A percentile compares a stretch with the other conserved stretches of the same genome.
Conservation (phyloP, 2,329 filamentous ascomycete genomes). For the Aureobasidium sp. region DNA sequence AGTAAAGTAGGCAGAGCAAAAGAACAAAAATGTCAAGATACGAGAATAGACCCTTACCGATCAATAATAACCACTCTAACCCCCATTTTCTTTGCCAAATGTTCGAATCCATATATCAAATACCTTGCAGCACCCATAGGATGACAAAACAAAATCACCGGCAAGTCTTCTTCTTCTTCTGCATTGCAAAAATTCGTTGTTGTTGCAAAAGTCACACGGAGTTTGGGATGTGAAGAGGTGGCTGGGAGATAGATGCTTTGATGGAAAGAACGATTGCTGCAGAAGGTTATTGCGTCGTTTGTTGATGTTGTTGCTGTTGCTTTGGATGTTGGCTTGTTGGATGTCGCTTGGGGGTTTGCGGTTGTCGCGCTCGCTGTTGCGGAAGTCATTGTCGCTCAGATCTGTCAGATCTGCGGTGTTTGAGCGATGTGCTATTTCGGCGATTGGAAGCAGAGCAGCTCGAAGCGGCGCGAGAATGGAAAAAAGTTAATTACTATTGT, state of each 20-base stretch:
- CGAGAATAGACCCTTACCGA: no score
- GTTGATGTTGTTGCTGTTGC: not conserved
- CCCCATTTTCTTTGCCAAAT: constrained; percentile 26
- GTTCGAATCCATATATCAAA: constrained; percentile 25
- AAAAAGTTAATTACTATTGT: no score
- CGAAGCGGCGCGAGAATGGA: no score
- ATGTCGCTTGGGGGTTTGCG: not conserved
- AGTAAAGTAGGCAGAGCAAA: no score
- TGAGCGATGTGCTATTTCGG: no score
- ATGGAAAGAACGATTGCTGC: constrained; percentile 21
- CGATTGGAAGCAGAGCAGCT: no score
- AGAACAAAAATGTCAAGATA: no score
- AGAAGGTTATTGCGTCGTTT: constrained; percentile 14
- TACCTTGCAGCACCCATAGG: constrained; percentile 36
- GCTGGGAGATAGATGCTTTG: constrained; percentile 24
- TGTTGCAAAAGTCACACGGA: constrained; percentile 28
- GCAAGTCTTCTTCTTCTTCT: constrained; percentile 11
- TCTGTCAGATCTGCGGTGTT: no score
- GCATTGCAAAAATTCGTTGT: constrained; percentile 25
- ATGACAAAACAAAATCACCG: constrained; percentile 32
- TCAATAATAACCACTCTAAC: constrained; percentile 35
- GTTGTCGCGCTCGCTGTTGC: not conserved
- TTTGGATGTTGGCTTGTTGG: not conserved
- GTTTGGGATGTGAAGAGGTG: constrained; percentile 20
- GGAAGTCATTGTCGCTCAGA: not conserved